Evolutionary conservation across 768 basidiomycete species (phyloP).

Genomic region (Mycena chlorophos): DNA sequence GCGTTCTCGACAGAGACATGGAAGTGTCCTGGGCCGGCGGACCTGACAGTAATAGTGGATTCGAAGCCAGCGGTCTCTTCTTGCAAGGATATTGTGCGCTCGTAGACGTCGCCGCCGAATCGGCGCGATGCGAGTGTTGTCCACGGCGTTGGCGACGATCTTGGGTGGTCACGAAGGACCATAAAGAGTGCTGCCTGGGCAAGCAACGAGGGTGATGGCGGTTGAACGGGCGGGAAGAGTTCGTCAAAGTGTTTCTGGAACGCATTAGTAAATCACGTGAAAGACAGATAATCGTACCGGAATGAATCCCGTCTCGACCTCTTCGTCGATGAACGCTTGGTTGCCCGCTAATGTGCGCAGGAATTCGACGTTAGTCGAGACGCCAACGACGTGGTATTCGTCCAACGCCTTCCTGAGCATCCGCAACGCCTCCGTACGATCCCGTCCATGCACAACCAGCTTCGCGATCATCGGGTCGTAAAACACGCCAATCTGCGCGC

Average conservation of each 20-base stretch:
- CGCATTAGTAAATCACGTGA: neutral
- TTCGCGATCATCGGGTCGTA: slow-evolving; percentile 94
- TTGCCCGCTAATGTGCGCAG: slow-evolving; percentile 76
- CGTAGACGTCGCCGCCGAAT: slow-evolving; percentile 73
- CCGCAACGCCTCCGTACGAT: slow-evolving; percentile 81
- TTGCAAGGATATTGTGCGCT: slow-evolving; percentile 62
- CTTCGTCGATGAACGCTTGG: slow-evolving; percentile 68
- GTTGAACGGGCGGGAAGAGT: slow-evolving; percentile 68
- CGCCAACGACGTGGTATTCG: slow-evolving; percentile 88
- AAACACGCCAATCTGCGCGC: slow-evolving; percentile 80
- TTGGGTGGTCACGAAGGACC: slow-evolving; percentile 59
- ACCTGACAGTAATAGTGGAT: slow-evolving; percentile 43
- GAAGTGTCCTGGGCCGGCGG: slow-evolving; percentile 44
- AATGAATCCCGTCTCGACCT: slow-evolving; percentile 94
- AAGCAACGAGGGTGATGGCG: slow-evolving; percentile 62
- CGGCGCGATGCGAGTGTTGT: slow-evolving; percentile 67
- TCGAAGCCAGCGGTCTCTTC: slow-evolving; percentile 48
- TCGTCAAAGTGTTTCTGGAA: slow-evolving; percentile 77
- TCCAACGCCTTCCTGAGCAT: slow-evolving; percentile 79
- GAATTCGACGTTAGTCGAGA: slow-evolving; percentile 91
- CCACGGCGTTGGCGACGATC: slow-evolving; percentile 55
- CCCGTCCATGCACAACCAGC: slow-evolving; percentile 83
- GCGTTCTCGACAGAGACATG: slow-evolving; percentile 54
- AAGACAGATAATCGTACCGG: slow-evolving; percentile 45
- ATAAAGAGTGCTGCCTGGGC: slow-evolving; percentile 82